A percentile compares a stretch with the other conserved stretches of the same genome.
Evolutionary conservation across 805 yeast genomes (phyloP).

Genomic region (Tetrapisispora iriomotensis): DNA sequence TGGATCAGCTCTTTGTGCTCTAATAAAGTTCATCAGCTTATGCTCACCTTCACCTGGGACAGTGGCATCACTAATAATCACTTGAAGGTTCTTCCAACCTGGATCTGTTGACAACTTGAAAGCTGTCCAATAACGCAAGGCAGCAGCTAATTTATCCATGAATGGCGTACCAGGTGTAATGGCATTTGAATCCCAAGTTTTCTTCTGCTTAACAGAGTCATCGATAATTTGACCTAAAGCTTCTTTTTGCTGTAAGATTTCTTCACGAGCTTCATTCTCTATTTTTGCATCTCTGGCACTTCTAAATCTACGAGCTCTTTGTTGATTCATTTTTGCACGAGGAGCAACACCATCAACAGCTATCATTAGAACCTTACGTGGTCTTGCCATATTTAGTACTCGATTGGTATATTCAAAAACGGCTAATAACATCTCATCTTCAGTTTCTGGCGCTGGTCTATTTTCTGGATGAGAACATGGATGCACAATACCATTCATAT

Average conservation of each 20-base stretch:
- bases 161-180: slow-evolving; percentile 99
- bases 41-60: slow-evolving; percentile 99
- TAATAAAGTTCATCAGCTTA: slow-evolving; percentile 90
- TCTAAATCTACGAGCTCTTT: slow-evolving; percentile 85
- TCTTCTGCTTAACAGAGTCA: slow-evolving; percentile 59
- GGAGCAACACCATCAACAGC: slow-evolving; percentile 99
- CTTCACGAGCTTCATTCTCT: slow-evolving; percentile 61
- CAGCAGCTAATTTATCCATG: slow-evolving; percentile 79
- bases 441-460: slow-evolving; percentile 90
- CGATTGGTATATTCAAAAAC: slow-evolving; percentile 88
- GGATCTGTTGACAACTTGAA: slow-evolving; percentile 82
- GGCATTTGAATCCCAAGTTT: slow-evolving; percentile 90
- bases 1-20: slow-evolving; percentile 81
- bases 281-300: slow-evolving; percentile 82
- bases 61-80: slow-evolving; percentile 87
- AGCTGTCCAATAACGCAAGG: slow-evolving; percentile 85
- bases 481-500: slow-evolving; percentile 98
- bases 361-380: slow-evolving; percentile 82
- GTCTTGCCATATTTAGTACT: slow-evolving; percentile 88
- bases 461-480: slow-evolving; percentile 98
- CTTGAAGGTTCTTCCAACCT: slow-evolving; percentile 85
- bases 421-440: slow-evolving; percentile 93
- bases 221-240: slow-evolving; percentile 58
- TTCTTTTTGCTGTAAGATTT: slow-evolving; percentile 28
- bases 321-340: slow-evolving; percentile 96